Percentiles rank a stretch among this genome's conserved stretches.
phyloP scores from a whole-genome alignment of 352 stramenopile genomes.

The Phytophthora brassicae region DNA sequence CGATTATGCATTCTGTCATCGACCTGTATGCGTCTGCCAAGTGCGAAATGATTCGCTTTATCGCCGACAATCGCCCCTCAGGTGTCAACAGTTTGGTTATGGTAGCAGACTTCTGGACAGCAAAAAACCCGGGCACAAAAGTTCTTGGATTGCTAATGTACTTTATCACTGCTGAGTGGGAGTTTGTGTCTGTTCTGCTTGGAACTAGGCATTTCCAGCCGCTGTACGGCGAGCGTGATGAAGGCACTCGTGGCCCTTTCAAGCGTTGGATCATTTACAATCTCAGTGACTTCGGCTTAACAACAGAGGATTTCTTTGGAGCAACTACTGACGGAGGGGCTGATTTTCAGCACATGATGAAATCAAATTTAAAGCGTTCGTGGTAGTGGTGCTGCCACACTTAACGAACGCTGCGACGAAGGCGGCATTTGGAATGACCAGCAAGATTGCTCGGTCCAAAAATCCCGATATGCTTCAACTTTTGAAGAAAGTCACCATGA shows the following conservation, averaged over 20 bases:
- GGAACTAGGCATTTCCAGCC: conserved; percentile 1
- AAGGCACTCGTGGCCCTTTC: not conserved
- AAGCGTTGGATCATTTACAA: not conserved
- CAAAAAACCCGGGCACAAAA: too few relatives aligned
- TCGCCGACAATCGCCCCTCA: too few relatives aligned
- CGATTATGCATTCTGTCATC: too few relatives aligned
- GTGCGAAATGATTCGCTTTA: too few relatives aligned
- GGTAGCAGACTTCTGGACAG: too few relatives aligned
- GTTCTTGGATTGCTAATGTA: too few relatives aligned
- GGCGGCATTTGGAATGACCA: not conserved
- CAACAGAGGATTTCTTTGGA: not conserved
- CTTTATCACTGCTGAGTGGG: too few relatives aligned
- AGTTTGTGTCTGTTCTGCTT: too few relatives aligned
- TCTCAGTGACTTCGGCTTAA: conserved; percentile 1
- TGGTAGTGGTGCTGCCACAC: conserved; percentile 1
- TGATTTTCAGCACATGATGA: conserved; percentile 4
- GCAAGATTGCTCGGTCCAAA: not conserved
- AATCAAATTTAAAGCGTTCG: not conserved
- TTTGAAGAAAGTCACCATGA: too few relatives aligned
- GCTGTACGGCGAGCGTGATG: not conserved
- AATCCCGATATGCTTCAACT: conserved; percentile 4
- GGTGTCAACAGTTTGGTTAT: too few relatives aligned
- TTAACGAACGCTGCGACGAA: conserved; percentile 5
- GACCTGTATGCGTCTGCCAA: too few relatives aligned
- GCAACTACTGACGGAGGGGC: not conserved